Percentiles rank a stretch among this genome's conserved stretches.
Conservation (phyloP, 495 filamentous ascomycete genomes). For the Penicillium mononematosum region DNA sequence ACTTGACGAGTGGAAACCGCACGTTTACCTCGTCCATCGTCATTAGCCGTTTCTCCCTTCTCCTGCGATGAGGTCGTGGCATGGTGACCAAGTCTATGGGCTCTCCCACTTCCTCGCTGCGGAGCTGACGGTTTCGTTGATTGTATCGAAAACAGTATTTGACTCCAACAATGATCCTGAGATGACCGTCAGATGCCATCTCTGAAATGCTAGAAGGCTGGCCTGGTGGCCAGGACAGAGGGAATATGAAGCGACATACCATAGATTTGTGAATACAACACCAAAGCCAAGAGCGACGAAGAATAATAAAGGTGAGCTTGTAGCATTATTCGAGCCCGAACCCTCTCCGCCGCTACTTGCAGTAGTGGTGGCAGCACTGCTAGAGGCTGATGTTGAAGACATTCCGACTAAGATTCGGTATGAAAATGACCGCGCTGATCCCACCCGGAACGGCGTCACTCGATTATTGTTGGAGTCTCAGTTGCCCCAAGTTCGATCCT, state of each 20-base stretch:
- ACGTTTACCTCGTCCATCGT: slow-evolving; percentile 98
- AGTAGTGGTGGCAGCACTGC: slow-evolving; percentile 26
- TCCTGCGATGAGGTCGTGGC: slow-evolving; percentile 74
- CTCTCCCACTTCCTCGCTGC: slow-evolving; percentile 80
- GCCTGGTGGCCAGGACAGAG: neutral
- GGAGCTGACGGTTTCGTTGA: slow-evolving; percentile 79
- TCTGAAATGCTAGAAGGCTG: neutral
- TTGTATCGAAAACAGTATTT: slow-evolving; percentile 99
- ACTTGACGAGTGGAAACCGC: slow-evolving; percentile 91
- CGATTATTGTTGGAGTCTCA: neutral
- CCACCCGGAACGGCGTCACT: neutral
- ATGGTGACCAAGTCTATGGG: slow-evolving; percentile 77
- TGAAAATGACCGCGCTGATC: neutral
- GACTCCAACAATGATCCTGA: slow-evolving; percentile 97
- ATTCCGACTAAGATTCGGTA: slow-evolving; percentile 7
- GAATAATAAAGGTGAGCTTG: slow-evolving; percentile 89
- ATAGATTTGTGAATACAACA: slow-evolving; percentile 98
- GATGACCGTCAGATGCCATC: slow-evolving; percentile 8
- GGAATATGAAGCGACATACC: slow-evolving; percentile 54
- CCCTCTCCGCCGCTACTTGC: slow-evolving; percentile 7
- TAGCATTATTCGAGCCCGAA: slow-evolving; percentile 32
- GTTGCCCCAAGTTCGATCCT: neutral
- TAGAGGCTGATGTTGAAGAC: slow-evolving; percentile 24
- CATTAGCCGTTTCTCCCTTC: slow-evolving; percentile 97
- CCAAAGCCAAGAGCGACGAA: slow-evolving; percentile 97